phyloP scores from a whole-genome alignment of 2,329 filamentous ascomycete genomes.

The Aspergillus unguis region DNA sequence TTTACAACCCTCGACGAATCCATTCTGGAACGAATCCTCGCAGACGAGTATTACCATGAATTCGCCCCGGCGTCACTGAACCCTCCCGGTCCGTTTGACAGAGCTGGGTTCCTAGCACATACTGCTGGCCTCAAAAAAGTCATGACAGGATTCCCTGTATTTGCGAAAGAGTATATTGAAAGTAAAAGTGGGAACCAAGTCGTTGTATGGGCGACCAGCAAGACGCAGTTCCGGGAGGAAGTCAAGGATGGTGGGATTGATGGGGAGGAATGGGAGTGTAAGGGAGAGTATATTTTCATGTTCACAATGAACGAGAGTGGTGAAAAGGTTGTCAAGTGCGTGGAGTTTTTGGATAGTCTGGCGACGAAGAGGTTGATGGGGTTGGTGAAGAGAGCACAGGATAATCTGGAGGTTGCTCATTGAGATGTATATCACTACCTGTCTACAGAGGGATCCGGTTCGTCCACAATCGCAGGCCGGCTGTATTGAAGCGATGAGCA shows the following conservation, averaged over 20 bases:
- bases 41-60: not conserved
- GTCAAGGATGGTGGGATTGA: not conserved
- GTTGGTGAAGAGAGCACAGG: not conserved
- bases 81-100: not conserved
- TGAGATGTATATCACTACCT: too few relatives aligned
- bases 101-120: not conserved
- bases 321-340: not conserved
- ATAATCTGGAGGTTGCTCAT: not conserved
- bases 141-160: not conserved
- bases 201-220: conserved; percentile 1
- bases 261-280: not conserved
- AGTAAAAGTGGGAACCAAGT: not conserved
- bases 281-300: conserved; percentile 4
- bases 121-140: not conserved
- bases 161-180: conserved; percentile 2
- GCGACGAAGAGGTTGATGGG: not conserved
- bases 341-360: conserved; percentile 8
- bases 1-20: not conserved
- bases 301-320: conserved; percentile 1
- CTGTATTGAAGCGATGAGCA: too few relatives aligned
- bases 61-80: not conserved
- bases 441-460: too few relatives aligned
- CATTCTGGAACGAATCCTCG: not conserved
- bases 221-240: not conserved
- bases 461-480: too few relatives aligned